Evolutionary conservation across 164 flowering plant species (phyloP), one percentile per base, ranked within the genome.

Genomic region (Annona squamosa): DNA sequence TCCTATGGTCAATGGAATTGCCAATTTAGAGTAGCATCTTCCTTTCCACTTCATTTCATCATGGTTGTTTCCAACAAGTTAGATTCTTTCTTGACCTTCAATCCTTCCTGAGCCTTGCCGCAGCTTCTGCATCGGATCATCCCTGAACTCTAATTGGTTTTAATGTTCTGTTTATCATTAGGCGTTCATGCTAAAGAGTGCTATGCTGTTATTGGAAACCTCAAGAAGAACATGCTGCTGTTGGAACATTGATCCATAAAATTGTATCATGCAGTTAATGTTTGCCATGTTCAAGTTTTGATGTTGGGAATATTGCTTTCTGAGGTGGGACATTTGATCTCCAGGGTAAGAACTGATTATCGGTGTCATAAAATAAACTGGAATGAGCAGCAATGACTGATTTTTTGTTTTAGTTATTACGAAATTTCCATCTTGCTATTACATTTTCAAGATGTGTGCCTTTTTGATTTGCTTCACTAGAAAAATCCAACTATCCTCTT

Each of bases 11-110:
- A 89, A 78, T 78, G 79, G 89, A 79, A 85, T 91, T 18, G 79
- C 86, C 16, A 88, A 86, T 57, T 76, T 90, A 48, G 94, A 97
- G 93, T 94, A 88, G 66, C 70, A 19, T 63, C 9, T 12, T 18
- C 63, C 42, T 19, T 68, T 65, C 46, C 42, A 37, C 63, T 47
- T 63, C 65, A n/a, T 41, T 66, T 66, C 45, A 13, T 17, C 63
- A 46, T 4, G 7, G 16, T 26, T 62, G 71, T 4, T 37, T 63
- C 19, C 37, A 2, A 12, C 6, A 52, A 72, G 68, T 72, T 72
- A 2, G 57, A 46, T 18, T 69, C 5, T 69, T 46, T 68, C 63
- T 72, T 41, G 45, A 41, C 12, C 43, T 64, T 13, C 45, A 68
- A 5, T 68, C 37, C 46, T 46, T 46, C 7, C 5, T 65, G 16